phyloP scores from a whole-genome alignment of 495 filamentous ascomycete species.

The Neurospora cerealis region DNA sequence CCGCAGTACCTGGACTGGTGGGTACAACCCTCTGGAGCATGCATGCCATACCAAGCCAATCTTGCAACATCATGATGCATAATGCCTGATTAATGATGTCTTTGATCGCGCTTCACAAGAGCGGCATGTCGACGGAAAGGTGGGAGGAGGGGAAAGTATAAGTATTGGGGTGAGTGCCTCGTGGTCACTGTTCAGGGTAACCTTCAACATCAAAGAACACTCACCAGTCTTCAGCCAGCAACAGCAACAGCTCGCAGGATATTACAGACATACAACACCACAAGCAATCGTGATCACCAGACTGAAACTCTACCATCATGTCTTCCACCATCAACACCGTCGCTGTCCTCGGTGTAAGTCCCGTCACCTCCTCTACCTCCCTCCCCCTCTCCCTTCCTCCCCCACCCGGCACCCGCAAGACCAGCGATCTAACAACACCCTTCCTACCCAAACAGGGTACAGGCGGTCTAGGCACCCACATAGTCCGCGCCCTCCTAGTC shows the following conservation, averaged over 20 bases:
- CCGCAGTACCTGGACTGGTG: background rate
- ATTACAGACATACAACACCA: background rate
- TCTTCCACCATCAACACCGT: conserved; percentile 38
- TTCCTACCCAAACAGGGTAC: conserved; percentile 30
- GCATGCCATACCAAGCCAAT: background rate
- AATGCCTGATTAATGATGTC: background rate
- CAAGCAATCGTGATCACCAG: background rate
- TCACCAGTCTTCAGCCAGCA: too few relatives aligned
- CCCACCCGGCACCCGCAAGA: background rate
- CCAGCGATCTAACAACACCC: background rate
- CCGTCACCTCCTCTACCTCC: background rate
- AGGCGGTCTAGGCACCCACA: conserved; percentile 49
- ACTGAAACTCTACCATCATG: conserved; percentile 21
- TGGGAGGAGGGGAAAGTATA: background rate
- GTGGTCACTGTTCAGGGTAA: background rate
- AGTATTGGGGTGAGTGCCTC: background rate
- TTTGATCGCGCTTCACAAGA: background rate
- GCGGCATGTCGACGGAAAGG: background rate
- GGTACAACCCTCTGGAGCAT: background rate
- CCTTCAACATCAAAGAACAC: too few relatives aligned
- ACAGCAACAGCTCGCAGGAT: background rate
- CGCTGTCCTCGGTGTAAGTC: conserved; percentile 38
- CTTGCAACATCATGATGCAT: background rate
- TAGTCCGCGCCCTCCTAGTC: conserved; percentile 43
- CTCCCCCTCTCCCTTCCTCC: background rate